Evolutionary conservation across 305 asterid genomes (phyloP).

Genomic region (Solanum hybrid): DNA sequence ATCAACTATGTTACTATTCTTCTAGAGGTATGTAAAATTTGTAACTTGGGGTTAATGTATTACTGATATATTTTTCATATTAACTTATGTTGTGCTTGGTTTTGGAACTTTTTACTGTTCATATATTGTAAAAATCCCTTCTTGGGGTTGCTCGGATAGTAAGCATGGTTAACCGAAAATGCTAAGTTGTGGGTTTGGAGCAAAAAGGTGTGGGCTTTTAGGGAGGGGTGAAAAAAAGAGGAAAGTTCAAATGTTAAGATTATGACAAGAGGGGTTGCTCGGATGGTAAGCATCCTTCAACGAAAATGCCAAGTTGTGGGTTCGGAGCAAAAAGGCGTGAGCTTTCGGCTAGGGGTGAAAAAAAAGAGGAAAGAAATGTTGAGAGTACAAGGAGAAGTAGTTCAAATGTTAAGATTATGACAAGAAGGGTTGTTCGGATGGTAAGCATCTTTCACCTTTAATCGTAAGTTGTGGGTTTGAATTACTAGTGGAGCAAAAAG

Average conservation of each 20-base stretch:
- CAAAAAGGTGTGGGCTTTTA: too few species aligned
- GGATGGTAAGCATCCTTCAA: background rate
- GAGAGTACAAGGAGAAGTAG: background rate
- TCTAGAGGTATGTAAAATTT: conserved; percentile 29
- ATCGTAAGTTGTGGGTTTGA: background rate
- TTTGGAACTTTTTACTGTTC: background rate
- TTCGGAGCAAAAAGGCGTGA: background rate
- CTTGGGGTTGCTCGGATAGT: background rate
- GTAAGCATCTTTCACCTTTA: background rate
- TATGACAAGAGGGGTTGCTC: background rate
- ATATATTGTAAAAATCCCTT: background rate
- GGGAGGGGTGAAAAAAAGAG: too few species aligned
- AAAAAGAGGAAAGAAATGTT: background rate
- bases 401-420: background rate
- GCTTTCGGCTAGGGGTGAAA: background rate
- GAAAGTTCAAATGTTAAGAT: too few species aligned
- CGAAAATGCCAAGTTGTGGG: background rate
- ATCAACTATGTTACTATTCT: conserved; percentile 30
- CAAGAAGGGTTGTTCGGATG: background rate
- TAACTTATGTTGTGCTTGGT: background rate
- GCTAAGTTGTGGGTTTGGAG: too few species aligned
- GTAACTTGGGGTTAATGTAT: background rate
- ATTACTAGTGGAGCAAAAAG: background rate
- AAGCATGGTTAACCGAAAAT: background rate
- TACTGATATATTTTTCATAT: background rate